Conservation (phyloP, 2,329 filamentous ascomycete genomes). For the Tetracladium maxilliforme region DNA sequence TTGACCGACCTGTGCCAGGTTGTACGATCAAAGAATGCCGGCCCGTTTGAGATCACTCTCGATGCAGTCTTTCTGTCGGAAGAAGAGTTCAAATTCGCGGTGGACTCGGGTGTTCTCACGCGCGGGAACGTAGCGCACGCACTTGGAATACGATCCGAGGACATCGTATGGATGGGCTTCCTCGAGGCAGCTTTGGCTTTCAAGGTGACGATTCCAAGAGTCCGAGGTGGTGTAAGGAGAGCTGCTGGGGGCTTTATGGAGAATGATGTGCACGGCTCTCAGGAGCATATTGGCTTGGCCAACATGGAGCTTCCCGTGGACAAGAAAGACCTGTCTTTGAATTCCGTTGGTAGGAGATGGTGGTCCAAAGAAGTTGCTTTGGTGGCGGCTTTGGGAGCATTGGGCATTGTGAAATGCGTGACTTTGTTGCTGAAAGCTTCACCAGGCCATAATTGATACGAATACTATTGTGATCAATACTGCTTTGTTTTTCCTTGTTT, state of each 20-base stretch:
- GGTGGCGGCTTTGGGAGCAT: no score
- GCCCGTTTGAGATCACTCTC: conserved; percentile 32
- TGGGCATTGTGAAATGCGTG: no score
- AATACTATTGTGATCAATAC: no score
- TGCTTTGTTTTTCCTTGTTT: no score
- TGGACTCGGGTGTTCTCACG: conserved; percentile 16
- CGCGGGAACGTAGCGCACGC: conserved; percentile 11
- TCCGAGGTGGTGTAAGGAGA: no score
- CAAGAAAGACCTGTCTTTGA: no score
- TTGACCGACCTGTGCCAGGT: conserved; percentile 21
- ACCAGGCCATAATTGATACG: no score
- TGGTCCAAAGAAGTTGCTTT: no score
- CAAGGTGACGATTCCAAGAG: conserved; percentile 24
- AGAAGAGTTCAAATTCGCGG: conserved; percentile 17
- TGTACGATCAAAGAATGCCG: conserved; percentile 31
- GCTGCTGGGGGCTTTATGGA: conserved; percentile 19
- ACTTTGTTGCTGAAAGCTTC: no score
- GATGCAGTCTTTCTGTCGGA: conserved; percentile 28
- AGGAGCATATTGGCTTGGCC: conserved; percentile 19
- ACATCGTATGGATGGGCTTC: conserved; percentile 7
- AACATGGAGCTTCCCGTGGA: conserved; percentile 9
- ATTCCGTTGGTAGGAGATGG: no score
- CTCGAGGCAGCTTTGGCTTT: conserved; percentile 28
- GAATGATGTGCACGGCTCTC: conserved; percentile 18
- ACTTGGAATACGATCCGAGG: no score